Evolutionary conservation across 2,329 filamentous ascomycete species (phyloP).

Genomic region (Phoma sp.): DNA sequence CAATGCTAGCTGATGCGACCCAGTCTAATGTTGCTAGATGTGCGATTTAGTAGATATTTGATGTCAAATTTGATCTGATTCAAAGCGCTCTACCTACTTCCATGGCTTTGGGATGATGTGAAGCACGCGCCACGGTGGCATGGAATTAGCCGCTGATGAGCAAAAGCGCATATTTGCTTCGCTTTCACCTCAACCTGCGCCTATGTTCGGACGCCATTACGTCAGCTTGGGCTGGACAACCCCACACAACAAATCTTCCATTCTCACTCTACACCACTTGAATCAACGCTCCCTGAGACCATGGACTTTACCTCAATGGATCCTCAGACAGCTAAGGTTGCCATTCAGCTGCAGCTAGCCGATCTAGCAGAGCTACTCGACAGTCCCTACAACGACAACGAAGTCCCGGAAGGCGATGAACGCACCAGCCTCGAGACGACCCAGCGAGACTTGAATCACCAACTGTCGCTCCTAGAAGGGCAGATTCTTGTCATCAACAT

Average conservation of each 20-base stretch:
- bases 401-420: neutral
- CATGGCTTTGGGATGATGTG: no score
- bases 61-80: no score
- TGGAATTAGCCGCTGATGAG: no score
- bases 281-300: neutral
- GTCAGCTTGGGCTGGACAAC: no score
- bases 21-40: no score
- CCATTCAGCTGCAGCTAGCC: slow-evolving; percentile 20
- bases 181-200: no score
- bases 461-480: slow-evolving; percentile 17
- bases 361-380: slow-evolving; percentile 5
- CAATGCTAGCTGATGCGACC: no score
- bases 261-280: neutral
- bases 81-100: no score
- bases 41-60: no score
- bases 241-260: neutral
- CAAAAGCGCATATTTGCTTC: no score
- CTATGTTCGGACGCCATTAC: no score
- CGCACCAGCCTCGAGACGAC: slow-evolving; percentile 5
- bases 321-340: slow-evolving; percentile 18
- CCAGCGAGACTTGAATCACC: slow-evolving; percentile 3
- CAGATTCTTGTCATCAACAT: slow-evolving; percentile 20
- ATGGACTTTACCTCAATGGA: slow-evolving; percentile 20
- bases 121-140: no score
- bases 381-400: neutral